A percentile compares a stretch with the other conserved stretches of the same genome.
Conservation (phyloP, 192 early-diverging fungal species). For the Backusella morwellensis region DNA sequence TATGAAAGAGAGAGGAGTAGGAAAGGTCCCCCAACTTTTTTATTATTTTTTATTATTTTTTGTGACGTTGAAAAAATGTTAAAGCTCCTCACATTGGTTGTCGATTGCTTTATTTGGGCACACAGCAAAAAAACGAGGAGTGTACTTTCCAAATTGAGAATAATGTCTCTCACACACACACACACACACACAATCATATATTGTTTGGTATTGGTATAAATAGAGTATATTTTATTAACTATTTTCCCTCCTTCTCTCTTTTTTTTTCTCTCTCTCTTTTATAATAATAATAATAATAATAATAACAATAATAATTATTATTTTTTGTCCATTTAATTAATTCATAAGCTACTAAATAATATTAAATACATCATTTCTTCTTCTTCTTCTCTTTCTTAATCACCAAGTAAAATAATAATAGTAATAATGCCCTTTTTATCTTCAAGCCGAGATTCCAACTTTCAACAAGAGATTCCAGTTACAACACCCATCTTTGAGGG, state of each 20-base stretch:
- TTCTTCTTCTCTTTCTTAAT: no score
- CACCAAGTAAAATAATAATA: not conserved
- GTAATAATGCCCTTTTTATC: slow-evolving; percentile 8
- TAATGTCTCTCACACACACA: not conserved
- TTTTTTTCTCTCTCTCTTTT: not conserved
- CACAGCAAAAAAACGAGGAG: not conserved
- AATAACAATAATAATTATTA: not conserved
- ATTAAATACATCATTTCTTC: not conserved
- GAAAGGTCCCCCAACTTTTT: not conserved
- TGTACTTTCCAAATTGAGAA: not conserved
- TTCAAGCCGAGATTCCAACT: slow-evolving; percentile 5
- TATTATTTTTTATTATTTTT: not conserved
- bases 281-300: not conserved
- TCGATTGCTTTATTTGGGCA: not conserved
- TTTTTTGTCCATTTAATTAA: not conserved
- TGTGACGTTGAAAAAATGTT: not conserved
- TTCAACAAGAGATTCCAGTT: slow-evolving; percentile 26
- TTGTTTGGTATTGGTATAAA: not conserved
- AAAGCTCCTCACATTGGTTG: not conserved
- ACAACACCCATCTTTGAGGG: slow-evolving; percentile 38
- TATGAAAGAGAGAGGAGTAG: not conserved
- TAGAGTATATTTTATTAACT: not conserved
- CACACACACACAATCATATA: not conserved
- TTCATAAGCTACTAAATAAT: not conserved
- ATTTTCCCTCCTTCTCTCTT: not conserved